Percentiles rank a stretch among this genome's conserved stretches.
Evolutionary conservation across 208 protist species (phyloP).

Genomic region (Acanthamoeba polyphaga): DNA sequence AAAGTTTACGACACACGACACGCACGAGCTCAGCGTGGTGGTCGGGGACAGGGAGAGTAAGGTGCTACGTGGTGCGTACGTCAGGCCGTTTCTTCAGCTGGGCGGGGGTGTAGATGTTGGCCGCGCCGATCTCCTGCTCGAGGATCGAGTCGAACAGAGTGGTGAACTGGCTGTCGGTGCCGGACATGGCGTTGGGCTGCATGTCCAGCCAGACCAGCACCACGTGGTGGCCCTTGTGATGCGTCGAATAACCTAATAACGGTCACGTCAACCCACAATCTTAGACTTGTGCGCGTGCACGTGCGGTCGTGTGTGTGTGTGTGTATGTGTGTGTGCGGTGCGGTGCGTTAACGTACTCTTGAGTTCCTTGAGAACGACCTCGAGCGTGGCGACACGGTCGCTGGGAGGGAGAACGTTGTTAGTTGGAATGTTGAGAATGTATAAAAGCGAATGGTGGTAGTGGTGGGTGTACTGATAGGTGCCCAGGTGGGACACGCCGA

Average conservation of each 20-base stretch:
- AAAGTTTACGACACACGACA: neutral
- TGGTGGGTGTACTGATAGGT: neutral
- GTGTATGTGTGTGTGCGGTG: neutral
- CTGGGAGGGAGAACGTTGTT: neutral
- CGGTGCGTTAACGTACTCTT: neutral
- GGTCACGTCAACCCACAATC: neutral
- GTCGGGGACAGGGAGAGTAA: neutral
- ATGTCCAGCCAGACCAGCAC: constrained; percentile 11
- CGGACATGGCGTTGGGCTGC: constrained; percentile 21
- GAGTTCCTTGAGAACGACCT: constrained; percentile 15
- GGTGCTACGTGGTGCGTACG: neutral
- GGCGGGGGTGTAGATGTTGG: neutral
- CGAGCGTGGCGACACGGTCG: neutral
- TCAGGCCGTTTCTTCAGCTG: neutral
- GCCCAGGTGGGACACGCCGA: constrained; percentile 17
- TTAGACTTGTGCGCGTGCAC: too few species aligned
- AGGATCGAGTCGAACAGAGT: neutral
- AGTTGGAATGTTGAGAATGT: neutral
- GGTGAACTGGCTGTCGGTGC: neutral
- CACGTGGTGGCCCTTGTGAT: neutral
- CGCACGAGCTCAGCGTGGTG: neutral
- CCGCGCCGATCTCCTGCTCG: neutral
- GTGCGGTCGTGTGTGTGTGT: too few species aligned
- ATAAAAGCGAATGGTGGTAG: neutral
- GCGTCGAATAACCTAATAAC: neutral